These are phyloP conservation scores for Trichoderma endophyticum DNA, from an alignment of 2,329 filamentous ascomycete species.

Conservation along the genomic window DNA sequence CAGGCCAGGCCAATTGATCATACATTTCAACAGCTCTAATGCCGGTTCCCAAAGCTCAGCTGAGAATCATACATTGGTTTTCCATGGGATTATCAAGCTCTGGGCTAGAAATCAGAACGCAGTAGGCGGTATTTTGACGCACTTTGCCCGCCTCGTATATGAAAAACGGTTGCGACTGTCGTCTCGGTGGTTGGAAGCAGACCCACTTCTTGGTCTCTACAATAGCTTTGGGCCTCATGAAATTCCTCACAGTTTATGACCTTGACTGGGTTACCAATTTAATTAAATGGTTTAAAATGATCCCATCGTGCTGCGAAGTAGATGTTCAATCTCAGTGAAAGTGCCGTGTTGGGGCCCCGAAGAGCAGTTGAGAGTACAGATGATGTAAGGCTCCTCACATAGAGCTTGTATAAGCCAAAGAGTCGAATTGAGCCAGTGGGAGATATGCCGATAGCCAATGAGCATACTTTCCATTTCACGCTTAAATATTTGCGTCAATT, in stretches of 20 bases:
- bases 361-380: not conserved
- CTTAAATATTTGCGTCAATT: not conserved
- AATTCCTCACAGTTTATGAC: not conserved
- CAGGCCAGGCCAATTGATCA: no score
- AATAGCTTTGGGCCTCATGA: not conserved
- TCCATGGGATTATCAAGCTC: not conserved
- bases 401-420: not conserved
- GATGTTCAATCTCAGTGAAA: not conserved
- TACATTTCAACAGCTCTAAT: not conserved
- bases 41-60: not conserved
- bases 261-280: not conserved
- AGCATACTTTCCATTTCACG: not conserved
- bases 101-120: not conserved
- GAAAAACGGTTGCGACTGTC: not conserved
- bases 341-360: not conserved
- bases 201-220: not conserved
- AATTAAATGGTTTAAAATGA: not conserved
- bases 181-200: not conserved
- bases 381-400: not conserved
- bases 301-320: rapidly evolving
- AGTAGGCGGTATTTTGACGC: not conserved
- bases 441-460: not conserved
- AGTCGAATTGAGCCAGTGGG: not conserved
- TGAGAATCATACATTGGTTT: not conserved
- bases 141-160: not conserved